Percentiles rank a stretch among this genome's conserved stretches.
These are phyloP conservation scores for Alternaria angustiovoidea DNA, from an alignment of 2,329 filamentous ascomycete species.

Conservation along the genomic window DNA sequence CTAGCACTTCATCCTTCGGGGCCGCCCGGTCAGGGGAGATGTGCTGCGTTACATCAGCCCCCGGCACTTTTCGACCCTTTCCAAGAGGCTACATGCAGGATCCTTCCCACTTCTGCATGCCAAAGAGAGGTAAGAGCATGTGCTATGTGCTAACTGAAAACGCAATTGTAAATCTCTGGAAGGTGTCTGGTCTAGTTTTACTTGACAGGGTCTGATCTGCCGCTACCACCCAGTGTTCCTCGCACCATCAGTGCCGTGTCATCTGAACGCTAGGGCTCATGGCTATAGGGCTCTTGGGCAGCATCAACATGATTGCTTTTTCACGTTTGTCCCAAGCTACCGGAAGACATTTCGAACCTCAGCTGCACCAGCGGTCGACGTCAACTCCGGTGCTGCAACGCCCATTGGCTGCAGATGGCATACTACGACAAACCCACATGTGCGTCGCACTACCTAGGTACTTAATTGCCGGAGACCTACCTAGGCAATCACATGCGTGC, in stretches of 20 bases:
- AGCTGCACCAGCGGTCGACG: background rate
- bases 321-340: conserved; percentile 7
- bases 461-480: background rate
- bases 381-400: background rate
- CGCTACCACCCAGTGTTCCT: conserved; percentile 4
- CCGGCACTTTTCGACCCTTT: background rate
- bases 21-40: conserved; percentile 1
- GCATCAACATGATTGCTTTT: conserved; percentile 1
- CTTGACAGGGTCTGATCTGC: background rate
- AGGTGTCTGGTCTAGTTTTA: background rate
- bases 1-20: conserved; percentile 1
- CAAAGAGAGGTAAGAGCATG: background rate
- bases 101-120: background rate
- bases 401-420: background rate
- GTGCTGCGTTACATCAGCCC: background rate
- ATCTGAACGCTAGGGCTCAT: background rate
- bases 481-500: background rate
- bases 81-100: conserved; percentile 5
- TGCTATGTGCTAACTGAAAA: background rate
- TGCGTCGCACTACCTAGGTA: background rate
- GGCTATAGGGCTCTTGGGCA: background rate
- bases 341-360: conserved; percentile 1
- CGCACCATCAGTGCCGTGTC: conserved; percentile 9
- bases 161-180: background rate
- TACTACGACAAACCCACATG: background rate